Conservation (phyloP, 805 yeast genomes). For the Kazachstania bromeliacearum region DNA sequence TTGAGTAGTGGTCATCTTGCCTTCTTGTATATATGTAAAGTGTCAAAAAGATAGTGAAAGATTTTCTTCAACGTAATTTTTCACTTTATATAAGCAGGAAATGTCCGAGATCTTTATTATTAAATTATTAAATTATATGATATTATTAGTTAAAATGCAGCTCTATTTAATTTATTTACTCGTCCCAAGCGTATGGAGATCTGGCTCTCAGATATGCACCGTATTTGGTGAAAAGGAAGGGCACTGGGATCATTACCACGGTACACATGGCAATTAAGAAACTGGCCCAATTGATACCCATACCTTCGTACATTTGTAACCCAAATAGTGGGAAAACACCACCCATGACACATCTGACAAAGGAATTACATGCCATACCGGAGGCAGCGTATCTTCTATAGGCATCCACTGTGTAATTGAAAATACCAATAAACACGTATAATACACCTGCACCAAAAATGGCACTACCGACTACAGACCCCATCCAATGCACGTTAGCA, state of each 20-base stretch:
- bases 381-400: constrained; percentile 47
- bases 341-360: constrained; percentile 44
- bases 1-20: constrained; percentile 7
- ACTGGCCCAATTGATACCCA: constrained; percentile 53
- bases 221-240: constrained; percentile 41
- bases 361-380: constrained; percentile 42
- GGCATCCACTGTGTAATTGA: constrained; percentile 57
- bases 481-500: constrained; percentile 58
- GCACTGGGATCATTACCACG: constrained; percentile 43
- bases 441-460: constrained; percentile 65
- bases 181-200: constrained; percentile 40
- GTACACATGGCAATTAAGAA: constrained; percentile 43
- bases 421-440: constrained; percentile 55
- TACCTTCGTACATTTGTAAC: constrained; percentile 43
- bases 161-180: no score
- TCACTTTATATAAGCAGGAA: not conserved
- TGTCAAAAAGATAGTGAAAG: no score
- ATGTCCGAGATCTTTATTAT: not conserved
- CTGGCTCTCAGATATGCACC: constrained; percentile 38
- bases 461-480: constrained; percentile 61
- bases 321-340: constrained; percentile 53
- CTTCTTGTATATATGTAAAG: not conserved
- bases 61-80: no score
- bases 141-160: no score
- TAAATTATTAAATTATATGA: no score